These are phyloP conservation scores for Penicillium bialowiezense DNA, from an alignment of 495 filamentous ascomycete species.

Conservation along the genomic window DNA sequence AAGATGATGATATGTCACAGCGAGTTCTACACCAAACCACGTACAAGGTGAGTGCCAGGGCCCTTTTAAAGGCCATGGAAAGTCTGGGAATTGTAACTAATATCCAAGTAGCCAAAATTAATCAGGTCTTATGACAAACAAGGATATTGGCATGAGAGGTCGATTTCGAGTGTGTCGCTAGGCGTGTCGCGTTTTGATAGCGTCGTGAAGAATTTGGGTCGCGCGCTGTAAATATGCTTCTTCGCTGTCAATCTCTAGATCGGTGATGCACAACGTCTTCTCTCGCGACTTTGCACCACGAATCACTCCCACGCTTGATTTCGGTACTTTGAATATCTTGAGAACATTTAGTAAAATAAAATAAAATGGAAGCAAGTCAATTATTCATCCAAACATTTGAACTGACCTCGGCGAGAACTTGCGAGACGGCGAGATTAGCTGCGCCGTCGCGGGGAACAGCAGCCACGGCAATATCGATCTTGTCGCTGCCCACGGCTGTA, in stretches of 20 bases:
- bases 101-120: too few species aligned
- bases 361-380: too few species aligned
- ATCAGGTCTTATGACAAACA: too few species aligned
- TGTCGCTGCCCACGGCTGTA: slow-evolving; percentile 46
- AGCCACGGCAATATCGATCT: slow-evolving; percentile 59
- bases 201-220: slow-evolving; percentile 12
- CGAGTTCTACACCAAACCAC: too few species aligned
- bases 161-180: too few species aligned
- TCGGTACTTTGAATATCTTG: slow-evolving; percentile 57
- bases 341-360: slow-evolving; percentile 1
- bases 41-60: too few species aligned
- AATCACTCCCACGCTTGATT: slow-evolving; percentile 60
- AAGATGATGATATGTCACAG: too few species aligned
- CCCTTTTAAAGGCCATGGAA: too few species aligned
- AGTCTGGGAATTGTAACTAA: too few species aligned
- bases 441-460: slow-evolving; percentile 63
- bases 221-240: slow-evolving; percentile 26
- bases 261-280: slow-evolving; percentile 52
- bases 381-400: too few species aligned
- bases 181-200: background rate
- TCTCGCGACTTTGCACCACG: slow-evolving; percentile 60
- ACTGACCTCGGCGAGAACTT: slow-evolving; percentile 60
- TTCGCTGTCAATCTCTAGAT: slow-evolving; percentile 28
- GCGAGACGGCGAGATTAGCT: slow-evolving; percentile 63
- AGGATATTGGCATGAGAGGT: too few species aligned